A percentile compares a stretch with the other conserved stretches of the same genome.
phyloP scores from a whole-genome alignment of 2,329 filamentous ascomycete species.

The Colletotrichum agaves region DNA sequence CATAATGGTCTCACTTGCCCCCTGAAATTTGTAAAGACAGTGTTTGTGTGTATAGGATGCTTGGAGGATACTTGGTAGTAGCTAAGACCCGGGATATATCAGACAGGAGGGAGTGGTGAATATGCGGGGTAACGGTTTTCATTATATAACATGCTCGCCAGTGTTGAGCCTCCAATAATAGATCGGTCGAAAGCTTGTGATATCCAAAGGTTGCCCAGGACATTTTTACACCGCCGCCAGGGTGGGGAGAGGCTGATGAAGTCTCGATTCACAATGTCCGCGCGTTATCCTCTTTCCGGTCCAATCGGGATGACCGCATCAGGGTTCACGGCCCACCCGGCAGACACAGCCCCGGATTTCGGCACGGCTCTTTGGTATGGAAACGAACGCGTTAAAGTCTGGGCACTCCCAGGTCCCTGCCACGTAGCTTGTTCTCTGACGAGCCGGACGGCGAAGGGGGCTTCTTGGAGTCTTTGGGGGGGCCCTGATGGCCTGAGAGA shows the following conservation, averaged over 20 bases:
- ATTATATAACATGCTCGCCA: slow-evolving; percentile 28
- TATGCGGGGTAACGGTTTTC: slow-evolving; percentile 31
- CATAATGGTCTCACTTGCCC: slow-evolving; percentile 24
- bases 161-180: slow-evolving; percentile 16
- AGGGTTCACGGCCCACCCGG: slow-evolving; percentile 35
- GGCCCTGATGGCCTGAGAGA: neutral
- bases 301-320: slow-evolving; percentile 37
- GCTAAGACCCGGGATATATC: neutral
- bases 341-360: slow-evolving; percentile 33
- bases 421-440: slow-evolving; percentile 32
- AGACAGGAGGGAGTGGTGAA: neutral
- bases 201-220: slow-evolving; percentile 10
- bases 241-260: slow-evolving; percentile 35
- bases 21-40: neutral
- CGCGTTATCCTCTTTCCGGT: slow-evolving; percentile 31
- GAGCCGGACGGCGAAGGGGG: neutral
- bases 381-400: slow-evolving; percentile 29
- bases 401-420: slow-evolving; percentile 30
- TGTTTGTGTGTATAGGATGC: neutral
- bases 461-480: neutral
- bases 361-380: slow-evolving; percentile 25
- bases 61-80: neutral
- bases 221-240: slow-evolving; percentile 35
- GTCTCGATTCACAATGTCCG: slow-evolving; percentile 33
- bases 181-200: slow-evolving; percentile 33